Evolutionary conservation across 2,329 filamentous ascomycete species (phyloP).

Genomic region (Periglandula ipomoeae): DNA sequence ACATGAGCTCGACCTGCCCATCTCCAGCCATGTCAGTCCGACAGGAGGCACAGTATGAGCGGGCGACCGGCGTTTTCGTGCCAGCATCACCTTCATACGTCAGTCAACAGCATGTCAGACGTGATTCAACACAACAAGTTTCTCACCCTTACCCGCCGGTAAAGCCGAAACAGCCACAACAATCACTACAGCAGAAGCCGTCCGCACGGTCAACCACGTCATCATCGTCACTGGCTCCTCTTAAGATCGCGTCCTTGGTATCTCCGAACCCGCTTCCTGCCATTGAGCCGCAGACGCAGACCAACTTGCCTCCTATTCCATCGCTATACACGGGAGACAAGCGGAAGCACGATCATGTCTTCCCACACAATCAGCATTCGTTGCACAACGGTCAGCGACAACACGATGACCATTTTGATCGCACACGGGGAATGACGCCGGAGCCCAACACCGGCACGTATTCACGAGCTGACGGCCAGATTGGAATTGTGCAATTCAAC

Average conservation of each 20-base stretch:
- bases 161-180: neutral
- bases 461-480: constrained; percentile 25
- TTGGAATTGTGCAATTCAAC: constrained; percentile 22
- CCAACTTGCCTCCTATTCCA: constrained; percentile 12
- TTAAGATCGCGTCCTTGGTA: constrained; percentile 27
- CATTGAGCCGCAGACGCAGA: constrained; percentile 24
- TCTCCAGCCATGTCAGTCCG: constrained; percentile 22
- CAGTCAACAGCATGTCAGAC: constrained; percentile 18
- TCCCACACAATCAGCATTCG: constrained; percentile 20
- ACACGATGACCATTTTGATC: constrained; percentile 22
- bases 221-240: constrained; percentile 23
- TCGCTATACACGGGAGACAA: constrained; percentile 22
- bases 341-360: constrained; percentile 28
- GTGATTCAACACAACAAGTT: constrained; percentile 16
- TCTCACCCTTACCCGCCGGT: neutral
- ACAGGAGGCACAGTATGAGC: constrained; percentile 25
- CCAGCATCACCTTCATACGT: constrained; percentile 30
- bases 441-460: constrained; percentile 24
- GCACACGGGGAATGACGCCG: constrained; percentile 15
- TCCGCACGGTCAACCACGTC: constrained; percentile 8
- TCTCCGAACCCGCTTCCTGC: constrained; percentile 21
- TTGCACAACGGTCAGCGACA: constrained; percentile 30
- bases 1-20: constrained; percentile 19
- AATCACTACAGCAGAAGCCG: neutral
- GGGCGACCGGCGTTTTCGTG: constrained; percentile 25